Evolutionary conservation across 768 basidiomycete species (phyloP), one percentile per base, ranked within the genome.

Genomic region (Phanerodontia chrysosporium): DNA sequence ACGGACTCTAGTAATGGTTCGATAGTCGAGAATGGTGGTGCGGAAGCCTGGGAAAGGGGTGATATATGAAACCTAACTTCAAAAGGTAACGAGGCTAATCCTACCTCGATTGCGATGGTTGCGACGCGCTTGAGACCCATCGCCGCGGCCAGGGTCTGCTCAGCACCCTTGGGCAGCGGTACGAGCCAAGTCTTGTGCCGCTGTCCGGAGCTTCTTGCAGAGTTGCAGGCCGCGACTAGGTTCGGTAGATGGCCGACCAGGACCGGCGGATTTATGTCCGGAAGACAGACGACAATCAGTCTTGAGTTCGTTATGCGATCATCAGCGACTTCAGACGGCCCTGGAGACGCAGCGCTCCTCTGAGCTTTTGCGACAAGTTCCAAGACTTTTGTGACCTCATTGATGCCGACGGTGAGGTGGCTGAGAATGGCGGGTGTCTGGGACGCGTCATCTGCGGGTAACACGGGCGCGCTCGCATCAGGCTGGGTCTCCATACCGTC

Each of bases 171-270:
- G 6, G 89, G 85, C 13, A 95, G 72, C 21, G 84, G 77, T 35
- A 91, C 73, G 24, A 93, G 73, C 69, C 80, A 84, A 55, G 88
- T 75, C 18, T 42, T 42, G 39, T 42, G 39, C 63, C 35, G 60
- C 35, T 45, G 28, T 12, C 58, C 21, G 27, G 24, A 30, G 65
- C 49, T 57, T 63, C 62, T 49, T 10, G 57, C 30, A 25, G 86
- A 83, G 72, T 94, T 95, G 68, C 79, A 89, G 0, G 87, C 80
- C 0, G 92, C 92, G 5, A 91, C 82, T 35, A 94, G 78, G 64
- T 85, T 82, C 10, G 87, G 91, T 22, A 95, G 70, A 70, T 95
- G 92, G 49, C 83, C 83, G 53, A 92, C 76, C 51, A 93, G 74
- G 18, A 84, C 73, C 9, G 85, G 78, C 12, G 92, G 89, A 67